Evolutionary conservation across 176 grass and related monocot genomes (phyloP), one percentile per base, ranked within the genome.

Genomic region (Musa troglodytarum): DNA sequence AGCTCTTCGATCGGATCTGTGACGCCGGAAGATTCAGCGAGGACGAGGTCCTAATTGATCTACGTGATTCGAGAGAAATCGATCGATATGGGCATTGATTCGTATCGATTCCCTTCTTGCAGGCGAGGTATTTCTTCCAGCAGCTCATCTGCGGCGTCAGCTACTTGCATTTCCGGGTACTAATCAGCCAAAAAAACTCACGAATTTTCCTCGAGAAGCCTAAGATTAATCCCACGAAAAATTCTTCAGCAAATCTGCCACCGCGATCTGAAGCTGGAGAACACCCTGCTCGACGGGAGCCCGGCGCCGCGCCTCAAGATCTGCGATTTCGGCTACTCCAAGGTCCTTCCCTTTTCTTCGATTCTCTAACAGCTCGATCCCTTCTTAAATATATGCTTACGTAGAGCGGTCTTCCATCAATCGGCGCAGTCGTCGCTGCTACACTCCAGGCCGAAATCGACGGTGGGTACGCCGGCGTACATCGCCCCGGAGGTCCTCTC

Each of bases 1-100:
- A 96, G 85, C 93, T 96, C 11, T 96, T 96, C 84, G 93, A 96
- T 74, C 83, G 93, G 20, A 96, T 96, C 82, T 92, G 89, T 82
- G 93, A 96, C 13, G 93, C 93, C 0, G 93, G 81, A 0, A 3
- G 93, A 16, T 96, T 96, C 78, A 85, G 87, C 70, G 93, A 96
- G 81, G 89, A 92, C 78, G 93, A 96, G 85, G 85, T 87, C 15
- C 34, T 17, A 68, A 29, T 49, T 22, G 50, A 72, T 53, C 12
- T 15, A 25, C 49, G 3, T 8, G n/a, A 11, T 43, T 70, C 12
- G 15, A 43, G 25, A 19, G 11, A 70, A 50, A 70, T 51, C 19
- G 2, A 65, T 65, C 26, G 34, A 22, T 64, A 65, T 59, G 1
- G 11, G 23, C 76, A 4, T 14, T n/a, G 2, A 16, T 63, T 61